A percentile compares a stretch with the other conserved stretches of the same genome.
phyloP scores from a whole-genome alignment of 139 green algal genomes.

The Tetraselmis striata region DNA sequence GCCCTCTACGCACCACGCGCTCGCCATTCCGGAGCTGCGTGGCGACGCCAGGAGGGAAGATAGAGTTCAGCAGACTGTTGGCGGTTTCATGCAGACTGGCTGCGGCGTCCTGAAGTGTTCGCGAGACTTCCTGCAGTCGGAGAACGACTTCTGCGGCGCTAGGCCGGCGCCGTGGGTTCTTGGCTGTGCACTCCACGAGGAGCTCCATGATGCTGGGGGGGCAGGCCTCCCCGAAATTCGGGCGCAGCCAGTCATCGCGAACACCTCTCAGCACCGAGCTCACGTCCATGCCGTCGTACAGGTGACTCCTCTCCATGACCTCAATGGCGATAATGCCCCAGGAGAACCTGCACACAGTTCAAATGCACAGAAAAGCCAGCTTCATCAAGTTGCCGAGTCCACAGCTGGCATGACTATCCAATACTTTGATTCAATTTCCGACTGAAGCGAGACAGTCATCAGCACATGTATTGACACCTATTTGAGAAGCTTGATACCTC shows the following conservation, averaged over 20 bases:
- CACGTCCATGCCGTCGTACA: background rate
- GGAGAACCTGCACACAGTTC: no score
- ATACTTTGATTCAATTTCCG: no score
- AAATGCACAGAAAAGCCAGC: no score
- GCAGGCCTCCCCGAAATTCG: background rate
- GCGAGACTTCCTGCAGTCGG: background rate
- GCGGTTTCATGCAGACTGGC: background rate
- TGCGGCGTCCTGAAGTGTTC: background rate
- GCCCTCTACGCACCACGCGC: slow-evolving; percentile 7
- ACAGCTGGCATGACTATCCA: no score
- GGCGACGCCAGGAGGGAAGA: background rate
- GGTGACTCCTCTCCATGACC: background rate
- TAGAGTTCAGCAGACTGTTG: background rate
- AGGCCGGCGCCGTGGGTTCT: background rate
- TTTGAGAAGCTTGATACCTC: no score
- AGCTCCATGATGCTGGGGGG: background rate
- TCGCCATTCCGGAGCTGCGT: background rate
- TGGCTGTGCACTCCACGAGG: background rate
- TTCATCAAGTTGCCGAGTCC: no score
- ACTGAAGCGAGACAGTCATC: no score
- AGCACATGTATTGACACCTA: no score
- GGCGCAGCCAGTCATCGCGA: background rate
- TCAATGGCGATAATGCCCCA: background rate
- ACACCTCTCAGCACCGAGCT: background rate
- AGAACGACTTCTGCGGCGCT: background rate